Base-by-base conservation (phyloP, 192 early-diverging fungal genomes). In the Gigaspora rosea region DNA sequence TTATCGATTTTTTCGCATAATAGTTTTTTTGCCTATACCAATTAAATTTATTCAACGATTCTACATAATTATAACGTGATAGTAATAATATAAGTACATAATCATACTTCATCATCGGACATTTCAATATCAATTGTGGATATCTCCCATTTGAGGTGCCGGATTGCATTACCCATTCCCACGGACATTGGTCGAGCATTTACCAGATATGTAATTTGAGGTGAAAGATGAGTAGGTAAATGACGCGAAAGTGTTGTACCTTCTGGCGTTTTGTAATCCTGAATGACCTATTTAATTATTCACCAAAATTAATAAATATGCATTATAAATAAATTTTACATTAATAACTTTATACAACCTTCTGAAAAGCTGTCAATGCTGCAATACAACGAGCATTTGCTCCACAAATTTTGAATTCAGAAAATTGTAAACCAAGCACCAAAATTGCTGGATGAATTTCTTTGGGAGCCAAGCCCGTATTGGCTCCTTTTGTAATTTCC, bases 151-250 rank as follows among this genome's bases (percentile, higher is more conserved):
- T 98, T 98, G 51, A 99, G 81, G 74, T 89, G 92, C 52, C 95
- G 88, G 73, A 98, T 96, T 27, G 94, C 94, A 27, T 92, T 95
- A 75, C 92, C 91, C 96, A 99, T 98, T 80, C 93, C 93, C 41
- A 95, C 89, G n/a, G 94, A 93, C 87, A 98, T 90, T 7, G 92
- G 88, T 35, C 97, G 91, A 66, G 90, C 91, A 61, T 90, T 90
- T 35, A 91, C 88, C 56, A 99, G 81, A 77, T 95, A 97, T 74
- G 91, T 93, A 78, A 98, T 94, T 78, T 99, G 97, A 64, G 93
- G 91, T 78, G 92, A 91, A 61, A 99, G 77, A 75, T 97, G 87
- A 32, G 87, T 89, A 46, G 87, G 91, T 76, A 99, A 88, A 81
- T 95, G 87, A 64, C 96, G 84, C 47, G 90, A 88, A 57, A 99